Base-by-base conservation (phyloP, 1,284 basidiomycete genomes). In the Irpex rosettiformis region DNA sequence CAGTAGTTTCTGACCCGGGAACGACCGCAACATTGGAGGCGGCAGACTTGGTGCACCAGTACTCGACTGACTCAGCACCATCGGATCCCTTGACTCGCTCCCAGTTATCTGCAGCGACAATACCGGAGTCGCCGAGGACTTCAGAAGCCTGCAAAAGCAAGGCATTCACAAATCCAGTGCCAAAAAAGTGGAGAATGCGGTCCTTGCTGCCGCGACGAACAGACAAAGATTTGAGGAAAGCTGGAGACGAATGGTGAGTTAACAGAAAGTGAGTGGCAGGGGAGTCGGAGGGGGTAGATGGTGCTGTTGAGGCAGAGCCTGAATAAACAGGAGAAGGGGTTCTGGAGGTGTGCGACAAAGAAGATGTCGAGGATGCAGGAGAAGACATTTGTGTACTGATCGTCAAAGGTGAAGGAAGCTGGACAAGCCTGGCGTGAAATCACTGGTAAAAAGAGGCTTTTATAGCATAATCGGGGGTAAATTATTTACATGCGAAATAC, bases 281-380 rank as follows among this genome's bases (percentile, higher is more conserved):
- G 4, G 54, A 29, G 33, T 62, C 57, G 21, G 54, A 48, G 7
- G 66, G 60, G 1, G 59, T 61, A 25, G 59, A 61, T 16, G 65
- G 69, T 22, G 66, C 65, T 22, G 67, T 67, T 3, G 69, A 69
- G 29, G 64, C 61, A 1, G 65, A 63, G 0, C 63, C 62, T 4
- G 64, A 61, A 1, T 59, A 56, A 13, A 63, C 28, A 7, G 64
- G 55, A 49, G 54, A 52, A 13, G 28, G 16, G 3, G 58, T 40
- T 37, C 58, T 47, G 13, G 64, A 62, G 11, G 60, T 62, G 25
- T 58, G 37, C 25, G 57, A 54, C n/a, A 64, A 62, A 16, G 65
- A 66, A 11, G 59, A 47, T 3, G 62, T 59, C 54, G 63, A 63
- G 58, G 64, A 62, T 25, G n/a, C 37, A 40, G 24, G 29, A n/a